Evolutionary conservation across 306 rosid species (phyloP), one percentile per base, ranked within the genome.

Genomic region (Coriaria nepalensis): DNA sequence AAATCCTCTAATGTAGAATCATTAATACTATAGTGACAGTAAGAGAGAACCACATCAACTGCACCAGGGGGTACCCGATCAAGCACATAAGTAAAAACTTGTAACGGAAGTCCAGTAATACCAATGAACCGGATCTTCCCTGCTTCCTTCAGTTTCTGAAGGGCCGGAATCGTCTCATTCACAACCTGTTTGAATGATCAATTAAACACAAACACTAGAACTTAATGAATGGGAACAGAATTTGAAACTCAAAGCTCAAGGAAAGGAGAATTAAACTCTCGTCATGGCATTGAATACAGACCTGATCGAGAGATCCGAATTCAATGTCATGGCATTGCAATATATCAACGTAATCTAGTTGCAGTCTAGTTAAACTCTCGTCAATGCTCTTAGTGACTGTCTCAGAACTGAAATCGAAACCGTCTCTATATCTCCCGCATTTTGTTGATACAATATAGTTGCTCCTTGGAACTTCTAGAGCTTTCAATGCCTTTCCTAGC

Each of bases 301-400:
- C 97, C 90, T 84, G 95, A 50, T 84, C 84, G 8, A 90, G 77
- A 38, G 79, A 72, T 9, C 79, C 95, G 50, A 81, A 90, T 67
- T 90, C 97, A 63, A 90, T 84, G 40, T 90, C 97, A 66, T 90
- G 97, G 61, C 97, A 90, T 47, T 79, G 95, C 35, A 90, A 68
- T 60, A 90, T 79, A 71, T 90, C 97, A 6, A 90, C 94, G 10
- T 84, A 84, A 34, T 84, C 94, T 7, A 90, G 71, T 74, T 84
- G 92, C 70, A 90, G 70, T 42, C 97, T 81, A 52, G 63, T 70
- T 78, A 90, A 81, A 69, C 97, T 90, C 81, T 90, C 97, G 4
- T 84, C 92, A 8, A 90, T 61, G 70, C 97, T 84, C 62, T 51
- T 73, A 7, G 80, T 81, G 9, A 88, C 93, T 69, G 95, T 70